phyloP scores from a whole-genome alignment of 306 rosid species.

The Vigna mungo region DNA sequence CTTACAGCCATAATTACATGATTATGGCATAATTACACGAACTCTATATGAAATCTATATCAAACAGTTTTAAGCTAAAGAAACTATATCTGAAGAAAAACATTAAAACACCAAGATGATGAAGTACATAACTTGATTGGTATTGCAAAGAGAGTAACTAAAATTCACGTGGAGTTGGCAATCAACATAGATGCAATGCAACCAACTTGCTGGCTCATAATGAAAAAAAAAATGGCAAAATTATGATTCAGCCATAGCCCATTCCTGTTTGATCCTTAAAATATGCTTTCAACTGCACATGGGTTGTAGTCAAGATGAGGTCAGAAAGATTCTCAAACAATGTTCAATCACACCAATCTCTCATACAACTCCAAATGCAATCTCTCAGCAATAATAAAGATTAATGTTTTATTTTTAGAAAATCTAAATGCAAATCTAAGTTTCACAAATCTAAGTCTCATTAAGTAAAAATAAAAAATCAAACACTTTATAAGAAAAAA shows the following conservation, averaged over 20 bases:
- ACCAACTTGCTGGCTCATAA: conserved; percentile 22
- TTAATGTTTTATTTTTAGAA: background rate
- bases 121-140: background rate
- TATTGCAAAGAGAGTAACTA: background rate
- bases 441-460: too few species aligned
- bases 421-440: too few species aligned
- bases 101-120: conserved; percentile 7
- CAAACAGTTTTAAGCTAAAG: background rate
- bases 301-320: conserved; percentile 50
- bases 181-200: conserved; percentile 14
- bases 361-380: conserved; percentile 46
- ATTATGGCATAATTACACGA: too few species aligned
- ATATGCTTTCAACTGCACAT: conserved; percentile 56
- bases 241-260: conserved; percentile 26
- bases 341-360: conserved; percentile 48
- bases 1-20: too few species aligned
- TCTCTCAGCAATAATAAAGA: conserved; percentile 14
- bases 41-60: background rate
- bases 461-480: too few species aligned
- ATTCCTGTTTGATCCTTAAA: conserved; percentile 48
- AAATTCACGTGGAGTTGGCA: background rate
- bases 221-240: conserved; percentile 10
- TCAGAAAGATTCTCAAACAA: conserved; percentile 65
- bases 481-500: too few species aligned
- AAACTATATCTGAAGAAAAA: background rate